Evolutionary conservation across 176 grass and related monocot species (phyloP).

Genomic region (Tuctoria greenei): DNA sequence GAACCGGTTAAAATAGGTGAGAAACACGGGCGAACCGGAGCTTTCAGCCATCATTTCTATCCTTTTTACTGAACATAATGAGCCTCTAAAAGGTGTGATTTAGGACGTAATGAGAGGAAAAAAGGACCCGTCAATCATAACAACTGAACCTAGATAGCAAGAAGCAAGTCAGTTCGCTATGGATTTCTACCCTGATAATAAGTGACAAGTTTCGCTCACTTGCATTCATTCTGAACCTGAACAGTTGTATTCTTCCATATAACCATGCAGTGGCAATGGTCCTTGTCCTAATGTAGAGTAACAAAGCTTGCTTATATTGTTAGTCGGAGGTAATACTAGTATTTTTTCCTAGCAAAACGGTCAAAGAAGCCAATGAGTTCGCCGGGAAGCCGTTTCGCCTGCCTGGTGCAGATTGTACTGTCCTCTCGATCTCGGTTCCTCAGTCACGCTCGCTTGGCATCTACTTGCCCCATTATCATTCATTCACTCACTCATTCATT

Average conservation of each 20-base stretch:
- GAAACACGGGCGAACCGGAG: not conserved
- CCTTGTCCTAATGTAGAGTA: conserved; percentile 24
- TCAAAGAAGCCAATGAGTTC: conserved; percentile 39
- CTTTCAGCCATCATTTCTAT: conserved; percentile 36
- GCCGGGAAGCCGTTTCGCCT: conserved; percentile 23
- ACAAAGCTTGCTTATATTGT: conserved; percentile 33
- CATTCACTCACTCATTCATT: not conserved
- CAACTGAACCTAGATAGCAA: not conserved
- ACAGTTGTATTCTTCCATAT: conserved; percentile 25
- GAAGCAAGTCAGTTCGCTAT: not conserved
- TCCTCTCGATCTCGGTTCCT: conserved; percentile 9
- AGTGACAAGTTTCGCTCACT: not conserved
- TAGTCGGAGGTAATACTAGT: not conserved
- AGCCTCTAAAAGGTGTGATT: conserved; percentile 21
- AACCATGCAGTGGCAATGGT: not conserved
- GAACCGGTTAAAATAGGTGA: conserved; percentile 15
- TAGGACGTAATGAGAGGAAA: not conserved
- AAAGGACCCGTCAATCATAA: conserved; percentile 15
- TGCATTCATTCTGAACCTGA: not conserved
- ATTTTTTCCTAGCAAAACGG: not conserved
- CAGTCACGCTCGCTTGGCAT: conserved; percentile 45
- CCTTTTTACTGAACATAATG: conserved; percentile 40
- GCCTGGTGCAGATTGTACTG: conserved; percentile 35
- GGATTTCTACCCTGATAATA: not conserved
- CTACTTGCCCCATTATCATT: not conserved